A percentile compares a stretch with the other conserved stretches of the same genome.
Conservation (phyloP, 305 asterid genomes). For the Solanum hybrid region DNA sequence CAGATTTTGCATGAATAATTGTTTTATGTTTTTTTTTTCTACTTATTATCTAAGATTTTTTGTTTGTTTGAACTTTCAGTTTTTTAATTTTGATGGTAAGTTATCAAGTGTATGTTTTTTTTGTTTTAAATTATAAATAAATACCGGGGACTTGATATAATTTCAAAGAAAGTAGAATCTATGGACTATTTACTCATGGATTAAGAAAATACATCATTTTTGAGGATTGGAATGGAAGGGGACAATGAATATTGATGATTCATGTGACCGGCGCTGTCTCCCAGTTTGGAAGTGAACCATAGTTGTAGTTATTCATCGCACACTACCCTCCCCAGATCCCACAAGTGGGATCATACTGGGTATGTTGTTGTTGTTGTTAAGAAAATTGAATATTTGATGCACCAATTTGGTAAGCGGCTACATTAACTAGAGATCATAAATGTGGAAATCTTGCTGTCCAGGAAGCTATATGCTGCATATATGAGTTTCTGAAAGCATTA, state of each 20-base stretch:
- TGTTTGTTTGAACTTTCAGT: neutral
- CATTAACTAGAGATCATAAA: neutral
- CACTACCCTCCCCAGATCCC: neutral
- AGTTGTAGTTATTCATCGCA: neutral
- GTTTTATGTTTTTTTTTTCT: neutral
- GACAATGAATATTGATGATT: neutral
- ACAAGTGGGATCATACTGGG: neutral
- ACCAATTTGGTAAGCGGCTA: neutral
- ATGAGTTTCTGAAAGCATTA: neutral
- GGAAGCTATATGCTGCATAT: neutral
- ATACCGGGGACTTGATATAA: neutral
- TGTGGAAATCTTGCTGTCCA: neutral
- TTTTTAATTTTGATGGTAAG: neutral
- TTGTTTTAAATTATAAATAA: neutral
- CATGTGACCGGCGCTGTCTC: neutral
- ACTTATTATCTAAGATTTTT: neutral
- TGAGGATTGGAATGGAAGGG: neutral
- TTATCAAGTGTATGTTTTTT: neutral
- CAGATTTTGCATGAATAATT: neutral
- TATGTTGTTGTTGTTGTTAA: neutral
- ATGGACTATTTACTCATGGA: neutral
- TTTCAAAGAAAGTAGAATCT: neutral
- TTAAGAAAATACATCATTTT: neutral
- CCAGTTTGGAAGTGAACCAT: neutral
- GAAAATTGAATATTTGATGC: neutral